A percentile compares a stretch with the other conserved stretches of the same genome.
Evolutionary conservation across 768 basidiomycete species (phyloP).

Genomic region (Podaxis sp.): DNA sequence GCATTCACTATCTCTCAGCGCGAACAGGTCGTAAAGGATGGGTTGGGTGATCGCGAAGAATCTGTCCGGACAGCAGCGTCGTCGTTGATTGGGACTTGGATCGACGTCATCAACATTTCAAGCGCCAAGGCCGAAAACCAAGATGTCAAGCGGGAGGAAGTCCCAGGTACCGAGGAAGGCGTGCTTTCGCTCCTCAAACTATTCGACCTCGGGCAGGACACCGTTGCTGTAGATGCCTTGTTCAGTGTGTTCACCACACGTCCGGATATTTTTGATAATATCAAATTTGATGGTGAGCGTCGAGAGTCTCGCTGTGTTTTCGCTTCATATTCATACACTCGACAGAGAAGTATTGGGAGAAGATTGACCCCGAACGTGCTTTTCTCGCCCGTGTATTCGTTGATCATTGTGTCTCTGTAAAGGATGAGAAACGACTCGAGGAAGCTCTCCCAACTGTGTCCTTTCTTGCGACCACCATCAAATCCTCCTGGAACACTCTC

Average conservation of each 20-base stretch:
- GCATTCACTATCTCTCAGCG: constrained; percentile 70
- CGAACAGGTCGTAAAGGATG: constrained; percentile 76
- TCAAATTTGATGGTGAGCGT: constrained; percentile 68
- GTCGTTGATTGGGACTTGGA: constrained; percentile 73
- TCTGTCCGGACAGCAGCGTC: constrained; percentile 72
- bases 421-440: constrained; percentile 66
- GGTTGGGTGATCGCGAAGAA: constrained; percentile 83
- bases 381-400: constrained; percentile 85
- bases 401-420: constrained; percentile 66
- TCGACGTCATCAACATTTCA: constrained; percentile 49
- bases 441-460: constrained; percentile 81
- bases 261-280: constrained; percentile 61
- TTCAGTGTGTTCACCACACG: constrained; percentile 68
- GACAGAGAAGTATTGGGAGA: constrained; percentile 70
- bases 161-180: constrained; percentile 31
- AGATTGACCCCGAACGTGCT: constrained; percentile 70
- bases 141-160: constrained; percentile 20
- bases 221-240: constrained; percentile 73
- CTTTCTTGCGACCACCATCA: constrained; percentile 72
- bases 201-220: constrained; percentile 59
- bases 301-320: background rate
- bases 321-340: constrained; percentile 4
- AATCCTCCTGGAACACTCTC: constrained; percentile 64
- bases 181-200: constrained; percentile 50
- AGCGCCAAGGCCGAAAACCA: constrained; percentile 30